Evolutionary conservation across 1,284 basidiomycete genomes (phyloP).

Genomic region (Ganoderma meredithae): DNA sequence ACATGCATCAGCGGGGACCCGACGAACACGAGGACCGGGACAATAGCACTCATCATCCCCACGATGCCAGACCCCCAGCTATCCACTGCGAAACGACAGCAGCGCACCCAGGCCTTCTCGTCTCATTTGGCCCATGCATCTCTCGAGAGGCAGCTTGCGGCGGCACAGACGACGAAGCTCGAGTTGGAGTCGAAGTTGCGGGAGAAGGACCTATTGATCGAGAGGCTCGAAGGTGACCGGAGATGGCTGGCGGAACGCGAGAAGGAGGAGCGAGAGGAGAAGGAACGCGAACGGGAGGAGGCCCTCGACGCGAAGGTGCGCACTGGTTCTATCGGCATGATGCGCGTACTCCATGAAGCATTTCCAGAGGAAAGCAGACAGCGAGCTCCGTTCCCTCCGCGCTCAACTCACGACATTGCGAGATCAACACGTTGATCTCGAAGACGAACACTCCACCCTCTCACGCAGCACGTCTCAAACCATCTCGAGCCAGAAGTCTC

Average conservation of each 20-base stretch:
- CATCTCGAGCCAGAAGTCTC: constrained; percentile 54
- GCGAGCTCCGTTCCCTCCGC: constrained; percentile 58
- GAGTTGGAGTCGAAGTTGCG: constrained; percentile 70
- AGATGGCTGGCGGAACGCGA: constrained; percentile 67
- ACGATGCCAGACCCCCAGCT: constrained; percentile 60
- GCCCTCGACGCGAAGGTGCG: constrained; percentile 63
- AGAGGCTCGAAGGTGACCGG: constrained; percentile 69
- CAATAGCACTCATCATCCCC: constrained; percentile 23
- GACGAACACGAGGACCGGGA: constrained; percentile 13
- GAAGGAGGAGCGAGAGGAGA: constrained; percentile 63
- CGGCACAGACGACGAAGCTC: constrained; percentile 61
- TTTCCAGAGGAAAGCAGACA: constrained; percentile 44
- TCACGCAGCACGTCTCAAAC: constrained; percentile 54
- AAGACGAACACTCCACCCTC: constrained; percentile 57
- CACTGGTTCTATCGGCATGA: constrained; percentile 7
- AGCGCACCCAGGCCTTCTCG: constrained; percentile 64
- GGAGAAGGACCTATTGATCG: constrained; percentile 63
- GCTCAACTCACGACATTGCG: constrained; percentile 52
- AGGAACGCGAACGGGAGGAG: constrained; percentile 58
- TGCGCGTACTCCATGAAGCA: not conserved
- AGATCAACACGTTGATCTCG: constrained; percentile 63
- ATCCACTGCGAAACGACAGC: constrained; percentile 66
- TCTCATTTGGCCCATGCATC: constrained; percentile 63
- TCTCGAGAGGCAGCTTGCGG: constrained; percentile 66
- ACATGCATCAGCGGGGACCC: constrained; percentile 10